Evolutionary conservation across 2,329 filamentous ascomycete genomes (phyloP), one percentile per base, ranked within the genome.

Genomic region (Pseudogymnoascus destructans): DNA sequence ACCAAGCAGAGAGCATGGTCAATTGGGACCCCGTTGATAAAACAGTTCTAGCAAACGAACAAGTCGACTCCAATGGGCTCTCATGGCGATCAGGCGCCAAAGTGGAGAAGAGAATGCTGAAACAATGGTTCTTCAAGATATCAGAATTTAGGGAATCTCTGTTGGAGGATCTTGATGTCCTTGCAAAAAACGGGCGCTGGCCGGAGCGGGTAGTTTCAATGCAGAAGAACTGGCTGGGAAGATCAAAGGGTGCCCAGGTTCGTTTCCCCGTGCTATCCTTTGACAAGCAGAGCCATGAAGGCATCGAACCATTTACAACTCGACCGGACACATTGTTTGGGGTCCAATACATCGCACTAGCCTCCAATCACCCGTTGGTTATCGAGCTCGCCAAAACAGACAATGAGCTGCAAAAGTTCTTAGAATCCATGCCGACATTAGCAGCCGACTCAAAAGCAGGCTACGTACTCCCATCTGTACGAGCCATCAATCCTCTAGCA

Each of bases 1-100:
- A 93, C 70, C 89, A 90, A 68, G 83, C 82, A 32, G 85, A 93
- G 65, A 87, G 89, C 17, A 73, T 90, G 62, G 90, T 95, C 65
- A 95, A 95, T 71, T 95, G 88, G 73, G 90, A 95, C 64, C 90
- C 90, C 1, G 79, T 95, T 25, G 90, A 95, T 69, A 85, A 87
- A 69, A 95, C 90, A 0, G 90, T 95, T 13, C 75, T 95, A 60
- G 90, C 90, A 9, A 95, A 95, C 69, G 90, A 95, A 71, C 90
- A 95, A 72, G 89, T 95, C n/a, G 88, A 95, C 68, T 79, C 86
- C 55, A 85, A 89, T 67, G 90, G 90, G 30, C 81, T 77, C 65
- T 95, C 89, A 1, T 95, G 90, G 90, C 81, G 89, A 59, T 93
- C 88, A 1, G 89, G 89, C 8, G 89, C 87, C 55, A 84, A 86